A percentile compares a stretch with the other conserved stretches of the same genome.
These are phyloP conservation scores for Diplodia scrobiculata DNA, from an alignment of 2,329 filamentous ascomycete species.

Conservation along the genomic window DNA sequence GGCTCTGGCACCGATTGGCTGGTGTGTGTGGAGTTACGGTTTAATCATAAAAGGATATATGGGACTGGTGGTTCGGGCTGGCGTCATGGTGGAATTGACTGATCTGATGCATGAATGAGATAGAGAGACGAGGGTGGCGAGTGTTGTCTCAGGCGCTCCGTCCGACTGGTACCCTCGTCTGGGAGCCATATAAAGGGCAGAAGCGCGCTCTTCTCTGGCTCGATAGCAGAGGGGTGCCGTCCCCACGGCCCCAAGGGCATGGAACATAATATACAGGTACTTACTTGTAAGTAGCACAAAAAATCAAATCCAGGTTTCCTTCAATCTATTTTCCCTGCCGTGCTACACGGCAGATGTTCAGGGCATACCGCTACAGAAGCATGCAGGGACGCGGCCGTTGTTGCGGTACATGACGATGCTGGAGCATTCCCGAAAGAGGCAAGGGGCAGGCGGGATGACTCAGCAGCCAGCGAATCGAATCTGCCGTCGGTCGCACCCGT, in stretches of 20 bases:
- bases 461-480: neutral
- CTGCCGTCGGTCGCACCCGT: constrained; percentile 8
- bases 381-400: constrained; percentile 4
- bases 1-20: constrained; percentile 1
- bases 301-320: neutral
- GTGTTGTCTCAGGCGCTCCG: neutral
- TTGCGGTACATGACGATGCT: constrained; percentile 6
- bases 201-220: neutral
- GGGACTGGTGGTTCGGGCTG: constrained; percentile 23
- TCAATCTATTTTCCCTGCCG: neutral
- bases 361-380: neutral
- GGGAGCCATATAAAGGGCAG: neutral
- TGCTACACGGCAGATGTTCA: neutral
- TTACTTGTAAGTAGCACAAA: neutral
- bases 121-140: neutral
- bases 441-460: neutral
- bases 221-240: neutral
- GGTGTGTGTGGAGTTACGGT: constrained; percentile 7
- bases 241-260: neutral
- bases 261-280: neutral
- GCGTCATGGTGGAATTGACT: constrained; percentile 21
- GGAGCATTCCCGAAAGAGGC: neutral
- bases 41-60: constrained; percentile 9
- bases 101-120: constrained; percentile 7
- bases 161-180: neutral